Base-by-base conservation (phyloP, 2,329 filamentous ascomycete species). In the Orbilia ellipsospora region DNA sequence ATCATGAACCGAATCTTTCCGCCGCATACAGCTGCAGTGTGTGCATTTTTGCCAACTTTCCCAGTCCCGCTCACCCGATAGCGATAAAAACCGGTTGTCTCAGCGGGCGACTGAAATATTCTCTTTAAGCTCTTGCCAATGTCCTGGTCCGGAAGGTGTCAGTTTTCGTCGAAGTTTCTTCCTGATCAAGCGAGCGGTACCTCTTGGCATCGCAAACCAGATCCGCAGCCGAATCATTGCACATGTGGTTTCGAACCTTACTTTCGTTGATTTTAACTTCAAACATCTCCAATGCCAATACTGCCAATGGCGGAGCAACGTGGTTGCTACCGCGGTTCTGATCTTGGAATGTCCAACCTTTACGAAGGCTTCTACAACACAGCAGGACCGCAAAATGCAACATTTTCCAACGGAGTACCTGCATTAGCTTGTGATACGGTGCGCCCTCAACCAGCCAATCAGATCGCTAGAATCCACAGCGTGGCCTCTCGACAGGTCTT, bases 1-100 rank as follows among this genome's bases (percentile, higher is more conserved):
- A 42, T 23, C 52, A 52, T 59, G 28, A 55, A n/a, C 60, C 31
- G 57, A 74, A 74, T 74, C 56, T 68, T 59, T 52, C 70, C 70
- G 70, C 70, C 70, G 70, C 70, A 59, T 74, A 36, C 62, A 62
- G 31, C 18, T 18, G 20, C 15, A 31, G 20, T n/a, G 26, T 42
- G 10, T 15, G 4, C 4, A 2, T 23, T 23, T 23, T 23, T 23
- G 23, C 23, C 23, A 36, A 36, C 10, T 36, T 36, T 36, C 31
- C 10, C 8, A 36, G 31, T 36, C 44, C 28, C 15, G 36, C 12
- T 45, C 42, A 23, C 56, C 16, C 48, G 62, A 73, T 69, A 69
- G 20, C 69, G 61, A 73, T 73, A 73, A 40, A 28, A 26, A 2
- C 10, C 8, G 15, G 28, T 59, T 18, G 67, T 45, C 36, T 42